These are phyloP conservation scores for Chlorella variabilis DNA, from an alignment of 163 green algal species.

Conservation along the genomic window DNA sequence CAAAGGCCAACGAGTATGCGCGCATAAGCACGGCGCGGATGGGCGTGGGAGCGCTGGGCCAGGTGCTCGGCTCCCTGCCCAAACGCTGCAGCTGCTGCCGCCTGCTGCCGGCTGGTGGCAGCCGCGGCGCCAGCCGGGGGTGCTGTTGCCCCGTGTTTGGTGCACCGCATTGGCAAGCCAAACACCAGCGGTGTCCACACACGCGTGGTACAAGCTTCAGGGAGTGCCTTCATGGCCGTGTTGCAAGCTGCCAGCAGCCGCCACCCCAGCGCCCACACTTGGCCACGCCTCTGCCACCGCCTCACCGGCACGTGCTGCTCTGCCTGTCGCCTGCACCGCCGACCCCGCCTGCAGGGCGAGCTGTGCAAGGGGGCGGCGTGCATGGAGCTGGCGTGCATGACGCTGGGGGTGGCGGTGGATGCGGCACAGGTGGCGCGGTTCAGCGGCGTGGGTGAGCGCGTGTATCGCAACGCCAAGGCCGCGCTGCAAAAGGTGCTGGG, in stretches of 20 bases:
- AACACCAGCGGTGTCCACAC: not conserved
- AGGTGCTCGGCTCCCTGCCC: conserved; percentile 2
- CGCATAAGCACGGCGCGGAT: conserved; percentile 5
- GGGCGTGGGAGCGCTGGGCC: not conserved
- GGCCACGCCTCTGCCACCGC: too few relatives aligned
- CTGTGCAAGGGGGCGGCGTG: conserved; percentile 47
- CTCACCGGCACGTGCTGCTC: too few relatives aligned
- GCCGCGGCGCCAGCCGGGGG: not conserved
- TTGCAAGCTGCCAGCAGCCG: not conserved
- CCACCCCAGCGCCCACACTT: too few relatives aligned
- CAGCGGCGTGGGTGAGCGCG: conserved; percentile 13
- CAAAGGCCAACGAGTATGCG: conserved; percentile 35
- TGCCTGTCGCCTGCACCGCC: too few relatives aligned
- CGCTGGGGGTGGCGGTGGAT: conserved; percentile 24
- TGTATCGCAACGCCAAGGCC: conserved; percentile 42
- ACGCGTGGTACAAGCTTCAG: too few relatives aligned
- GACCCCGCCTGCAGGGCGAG: conserved; percentile 46
- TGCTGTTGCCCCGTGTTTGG: not conserved
- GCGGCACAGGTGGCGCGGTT: not conserved
- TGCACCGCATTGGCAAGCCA: not conserved
- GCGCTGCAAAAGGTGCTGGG: conserved; percentile 52
- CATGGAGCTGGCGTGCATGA: conserved; percentile 46
- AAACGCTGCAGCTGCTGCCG: not conserved
- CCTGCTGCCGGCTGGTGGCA: not conserved
- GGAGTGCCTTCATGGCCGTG: too few relatives aligned